Conservation (phyloP, 2,329 filamentous ascomycete species). For the Blastomyces gilchristii region DNA sequence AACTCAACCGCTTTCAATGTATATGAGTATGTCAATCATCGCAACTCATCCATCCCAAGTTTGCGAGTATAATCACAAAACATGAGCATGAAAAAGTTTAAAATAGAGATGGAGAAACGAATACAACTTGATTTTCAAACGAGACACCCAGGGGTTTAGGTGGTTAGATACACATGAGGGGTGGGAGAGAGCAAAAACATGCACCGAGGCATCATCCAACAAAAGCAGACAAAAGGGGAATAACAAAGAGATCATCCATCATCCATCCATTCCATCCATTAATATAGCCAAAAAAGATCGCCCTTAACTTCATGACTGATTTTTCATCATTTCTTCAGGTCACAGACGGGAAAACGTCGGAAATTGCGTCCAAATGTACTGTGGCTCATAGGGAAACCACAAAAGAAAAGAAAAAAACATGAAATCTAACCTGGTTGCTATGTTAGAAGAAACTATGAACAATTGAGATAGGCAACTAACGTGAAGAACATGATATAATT, state of each 20-base stretch:
- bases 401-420: neutral
- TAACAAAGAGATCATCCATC: constrained; percentile 9
- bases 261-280: constrained; percentile 6
- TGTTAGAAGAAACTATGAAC: neutral
- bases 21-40: too few species aligned
- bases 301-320: neutral
- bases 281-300: constrained; percentile 6
- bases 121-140: neutral
- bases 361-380: neutral
- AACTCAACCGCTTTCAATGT: too few species aligned
- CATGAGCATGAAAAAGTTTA: neutral
- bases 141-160: neutral
- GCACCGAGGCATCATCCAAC: neutral
- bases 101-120: neutral
- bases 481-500: neutral
- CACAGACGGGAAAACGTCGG: neutral
- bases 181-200: neutral
- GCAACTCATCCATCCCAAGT: too few species aligned
- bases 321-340: neutral
- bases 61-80: neutral
- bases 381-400: neutral
- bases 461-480: neutral
- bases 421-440: neutral
- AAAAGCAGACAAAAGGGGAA: neutral
- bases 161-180: constrained; percentile 5